phyloP scores from a whole-genome alignment of 2,329 filamentous ascomycete genomes.

The Lachnellula cervina region DNA sequence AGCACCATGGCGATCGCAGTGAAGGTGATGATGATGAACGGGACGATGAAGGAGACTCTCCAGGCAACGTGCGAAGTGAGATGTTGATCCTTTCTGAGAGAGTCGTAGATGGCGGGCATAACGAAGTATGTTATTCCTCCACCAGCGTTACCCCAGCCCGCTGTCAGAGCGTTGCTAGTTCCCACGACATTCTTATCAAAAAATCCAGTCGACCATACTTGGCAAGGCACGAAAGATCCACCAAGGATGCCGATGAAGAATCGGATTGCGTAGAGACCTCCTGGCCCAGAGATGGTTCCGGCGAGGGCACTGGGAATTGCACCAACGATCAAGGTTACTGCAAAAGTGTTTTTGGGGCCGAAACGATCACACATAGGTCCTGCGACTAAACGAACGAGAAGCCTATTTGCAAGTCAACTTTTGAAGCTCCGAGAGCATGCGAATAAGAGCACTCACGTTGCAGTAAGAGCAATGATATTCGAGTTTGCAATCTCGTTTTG shows the following conservation, averaged over 20 bases:
- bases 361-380: conserved; percentile 83
- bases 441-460: conserved; percentile 40
- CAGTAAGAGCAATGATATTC: conserved; percentile 77
- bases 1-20: conserved; percentile 66
- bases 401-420: conserved; percentile 9
- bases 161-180: conserved; percentile 79
- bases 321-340: conserved; percentile 69
- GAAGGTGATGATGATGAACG: conserved; percentile 67
- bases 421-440: not conserved
- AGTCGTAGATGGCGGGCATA: conserved; percentile 87
- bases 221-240: conserved; percentile 76
- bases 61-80: conserved; percentile 67
- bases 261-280: conserved; percentile 64
- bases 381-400: conserved; percentile 71
- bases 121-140: conserved; percentile 91
- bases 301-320: conserved; percentile 78
- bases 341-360: conserved; percentile 76
- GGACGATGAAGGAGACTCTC: conserved; percentile 80
- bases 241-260: conserved; percentile 81
- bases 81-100: conserved; percentile 55
- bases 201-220: conserved; percentile 90
- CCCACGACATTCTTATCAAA: conserved; percentile 91
- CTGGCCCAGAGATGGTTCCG: conserved; percentile 64
- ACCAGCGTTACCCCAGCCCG: conserved; percentile 80
- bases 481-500: conserved; percentile 75